Percentiles rank a stretch among this genome's conserved stretches.
phyloP scores from a whole-genome alignment of 306 rosid genomes.

The Corylus avellana region DNA sequence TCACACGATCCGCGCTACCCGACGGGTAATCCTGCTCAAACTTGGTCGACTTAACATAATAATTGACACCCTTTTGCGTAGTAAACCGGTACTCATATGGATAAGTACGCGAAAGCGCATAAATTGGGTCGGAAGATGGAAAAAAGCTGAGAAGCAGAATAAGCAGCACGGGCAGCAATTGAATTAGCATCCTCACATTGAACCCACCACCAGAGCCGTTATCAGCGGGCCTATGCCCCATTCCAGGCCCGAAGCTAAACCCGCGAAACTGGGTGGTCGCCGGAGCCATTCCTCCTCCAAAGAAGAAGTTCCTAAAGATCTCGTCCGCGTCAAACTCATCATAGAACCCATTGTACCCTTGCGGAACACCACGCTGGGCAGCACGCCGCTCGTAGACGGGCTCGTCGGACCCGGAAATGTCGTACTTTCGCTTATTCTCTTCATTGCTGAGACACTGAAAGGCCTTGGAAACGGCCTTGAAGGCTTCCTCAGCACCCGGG shows the following conservation, averaged over 20 bases:
- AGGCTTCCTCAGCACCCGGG: slow-evolving; percentile 90
- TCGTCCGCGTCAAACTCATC: slow-evolving; percentile 91
- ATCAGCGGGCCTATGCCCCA: slow-evolving; percentile 58
- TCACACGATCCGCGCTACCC: slow-evolving; percentile 41
- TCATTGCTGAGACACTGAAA: slow-evolving; percentile 85
- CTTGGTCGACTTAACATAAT: slow-evolving; percentile 69
- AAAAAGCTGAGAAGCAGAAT: slow-evolving; percentile 67
- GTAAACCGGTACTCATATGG: slow-evolving; percentile 67
- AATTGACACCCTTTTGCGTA: slow-evolving; percentile 74
- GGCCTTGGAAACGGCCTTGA: slow-evolving; percentile 85
- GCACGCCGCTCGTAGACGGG: slow-evolving; percentile 62
- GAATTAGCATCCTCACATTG: slow-evolving; percentile 58
- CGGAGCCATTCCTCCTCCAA: slow-evolving; percentile 89
- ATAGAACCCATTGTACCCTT: slow-evolving; percentile 67
- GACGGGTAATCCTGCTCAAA: slow-evolving; percentile 70
- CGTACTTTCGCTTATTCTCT: slow-evolving; percentile 70
- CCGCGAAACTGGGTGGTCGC: slow-evolving; percentile 67
- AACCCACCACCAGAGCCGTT: slow-evolving; percentile 71
- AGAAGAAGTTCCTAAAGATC: slow-evolving; percentile 88
- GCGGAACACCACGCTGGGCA: slow-evolving; percentile 29
- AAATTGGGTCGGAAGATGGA: slow-evolving; percentile 82
- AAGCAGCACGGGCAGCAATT: slow-evolving; percentile 71
- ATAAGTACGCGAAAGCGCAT: slow-evolving; percentile 53
- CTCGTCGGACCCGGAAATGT: slow-evolving; percentile 73
- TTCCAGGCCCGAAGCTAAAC: slow-evolving; percentile 73